Base-by-base conservation (phyloP, 2,329 filamentous ascomycete genomes). In the Colletotrichum falcatum region DNA sequence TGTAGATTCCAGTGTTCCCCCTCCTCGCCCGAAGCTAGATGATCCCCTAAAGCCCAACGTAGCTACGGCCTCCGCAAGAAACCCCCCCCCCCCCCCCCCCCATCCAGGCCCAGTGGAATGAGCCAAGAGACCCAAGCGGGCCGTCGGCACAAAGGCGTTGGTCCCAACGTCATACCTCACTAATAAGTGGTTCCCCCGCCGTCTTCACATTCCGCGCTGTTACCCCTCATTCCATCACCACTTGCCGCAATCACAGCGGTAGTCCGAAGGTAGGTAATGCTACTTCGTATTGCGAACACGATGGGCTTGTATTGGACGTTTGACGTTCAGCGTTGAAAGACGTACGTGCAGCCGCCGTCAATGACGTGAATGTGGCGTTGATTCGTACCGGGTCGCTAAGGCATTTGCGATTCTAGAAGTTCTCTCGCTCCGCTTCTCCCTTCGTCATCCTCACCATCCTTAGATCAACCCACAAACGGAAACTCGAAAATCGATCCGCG, bases 91-190 rank as follows among this genome's bases (percentile, higher is more conserved):
- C n/a, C n/a, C n/a, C n/a, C n/a, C n/a, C n/a, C n/a, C n/a, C n/a
- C n/a, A n/a, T n/a, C n/a, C n/a, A n/a, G n/a, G n/a, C n/a, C n/a
- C n/a, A n/a, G n/a, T n/a, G 30, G 42, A 60, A 30, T 30, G 12
- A 48, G 62, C 66, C 62, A 69, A 69, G 66, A 39, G 46, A 35
- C 5, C 23, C n/a, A 28, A 30, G 30, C 61, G 54, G 66, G 23
- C 46, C 23, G 35, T 39, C 61, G 66, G 61, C 66, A 60, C 37
- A 28, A 20, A 16, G 30, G 46, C 12, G 62, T 51, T 66, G 48
- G 28, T 42, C 42, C 44, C 66, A 69, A 65, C 61, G 66, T 69
- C 66, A 66, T 66, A 61, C 60, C 55, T 66, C 16, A 23, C 30
- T 30, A 35, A 35, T 30, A 42, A 18, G 51, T 37, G 44, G 44